Percentiles rank a stretch among this genome's conserved stretches.
These are phyloP conservation scores for Colletotrichum somersetense DNA, from an alignment of 2,329 filamentous ascomycete genomes.

Conservation along the genomic window DNA sequence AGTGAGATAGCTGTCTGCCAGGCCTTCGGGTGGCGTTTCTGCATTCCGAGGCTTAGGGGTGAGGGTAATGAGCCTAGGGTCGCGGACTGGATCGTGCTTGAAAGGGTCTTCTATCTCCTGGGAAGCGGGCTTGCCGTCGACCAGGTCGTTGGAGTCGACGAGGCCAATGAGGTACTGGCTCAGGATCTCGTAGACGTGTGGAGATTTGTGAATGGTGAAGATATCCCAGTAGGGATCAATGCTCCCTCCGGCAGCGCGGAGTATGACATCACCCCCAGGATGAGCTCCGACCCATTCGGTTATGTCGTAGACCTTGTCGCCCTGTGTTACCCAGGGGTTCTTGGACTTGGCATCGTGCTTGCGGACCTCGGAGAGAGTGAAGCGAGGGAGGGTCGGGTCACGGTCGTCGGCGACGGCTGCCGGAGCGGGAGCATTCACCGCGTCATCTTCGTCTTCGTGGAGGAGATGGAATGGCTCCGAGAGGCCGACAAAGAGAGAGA, in stretches of 20 bases:
- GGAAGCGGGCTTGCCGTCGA: conserved; percentile 66
- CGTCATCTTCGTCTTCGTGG: conserved; percentile 28
- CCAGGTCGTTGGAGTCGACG: conserved; percentile 69
- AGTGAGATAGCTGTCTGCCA: conserved; percentile 65
- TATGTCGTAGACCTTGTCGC: conserved; percentile 76
- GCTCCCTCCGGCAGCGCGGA: conserved; percentile 73
- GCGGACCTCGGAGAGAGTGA: conserved; percentile 64
- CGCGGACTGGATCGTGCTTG: conserved; percentile 64
- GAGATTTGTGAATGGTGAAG: conserved; percentile 75
- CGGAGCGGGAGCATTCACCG: conserved; percentile 22
- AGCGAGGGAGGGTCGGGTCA: conserved; percentile 61
- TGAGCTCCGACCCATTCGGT: conserved; percentile 76
- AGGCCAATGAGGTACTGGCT: conserved; percentile 74
- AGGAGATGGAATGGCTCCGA: conserved; percentile 37
- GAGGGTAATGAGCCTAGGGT: conserved; percentile 63
- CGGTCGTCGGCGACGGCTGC: conserved; percentile 46
- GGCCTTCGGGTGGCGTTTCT: conserved; percentile 65
- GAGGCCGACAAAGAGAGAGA: conserved; percentile 41
- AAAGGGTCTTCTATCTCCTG: conserved; percentile 73
- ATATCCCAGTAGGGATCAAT: conserved; percentile 79
- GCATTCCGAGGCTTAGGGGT: conserved; percentile 72
- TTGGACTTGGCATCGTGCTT: conserved; percentile 65
- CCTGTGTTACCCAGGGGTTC: conserved; percentile 73
- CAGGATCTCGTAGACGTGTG: conserved; percentile 74
- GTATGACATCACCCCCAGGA: conserved; percentile 76